A percentile compares a stretch with the other conserved stretches of the same genome.
Evolutionary conservation across 805 yeast genomes (phyloP).

Genomic region (Saturnispora gosingensis): DNA sequence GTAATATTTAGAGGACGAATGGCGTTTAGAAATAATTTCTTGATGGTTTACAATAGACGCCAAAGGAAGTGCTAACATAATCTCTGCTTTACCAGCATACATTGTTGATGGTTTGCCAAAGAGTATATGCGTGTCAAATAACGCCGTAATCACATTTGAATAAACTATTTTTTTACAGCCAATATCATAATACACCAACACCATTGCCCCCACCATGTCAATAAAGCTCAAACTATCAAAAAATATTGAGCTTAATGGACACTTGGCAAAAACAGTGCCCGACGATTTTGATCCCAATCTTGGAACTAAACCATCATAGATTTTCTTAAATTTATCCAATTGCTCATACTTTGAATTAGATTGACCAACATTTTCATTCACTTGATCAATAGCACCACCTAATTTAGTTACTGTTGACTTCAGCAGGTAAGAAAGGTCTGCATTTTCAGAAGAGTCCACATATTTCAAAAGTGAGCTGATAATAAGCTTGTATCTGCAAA

Average conservation of each 20-base stretch:
- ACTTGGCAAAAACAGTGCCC: neutral
- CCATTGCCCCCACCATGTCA: constrained; percentile 35
- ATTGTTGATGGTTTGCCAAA: constrained; percentile 24
- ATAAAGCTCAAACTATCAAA: constrained; percentile 41
- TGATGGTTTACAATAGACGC: constrained; percentile 19
- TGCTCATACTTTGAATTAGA: constrained; percentile 15
- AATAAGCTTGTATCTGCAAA: constrained; percentile 42
- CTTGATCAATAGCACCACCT: constrained; percentile 15
- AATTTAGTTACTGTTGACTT: constrained; percentile 14
- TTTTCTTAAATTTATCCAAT: constrained; percentile 12
- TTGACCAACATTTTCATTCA: constrained; percentile 18
- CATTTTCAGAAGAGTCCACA: constrained; percentile 14
- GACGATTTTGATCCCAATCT: neutral
- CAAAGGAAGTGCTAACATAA: constrained; percentile 42
- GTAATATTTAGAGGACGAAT: constrained; percentile 21
- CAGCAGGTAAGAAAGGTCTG: constrained; percentile 22
- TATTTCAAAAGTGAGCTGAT: constrained; percentile 33
- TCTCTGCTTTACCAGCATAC: constrained; percentile 20
- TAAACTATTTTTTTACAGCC: constrained; percentile 8
- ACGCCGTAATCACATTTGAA: constrained; percentile 28
- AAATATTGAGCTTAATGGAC: constrained; percentile 20
- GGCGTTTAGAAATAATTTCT: constrained; percentile 4
- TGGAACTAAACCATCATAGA: constrained; percentile 8
- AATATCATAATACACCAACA: constrained; percentile 31
- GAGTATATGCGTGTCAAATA: constrained; percentile 45